Conservation (phyloP, 2,329 filamentous ascomycete genomes). For the Dactylellina drechsleri region DNA sequence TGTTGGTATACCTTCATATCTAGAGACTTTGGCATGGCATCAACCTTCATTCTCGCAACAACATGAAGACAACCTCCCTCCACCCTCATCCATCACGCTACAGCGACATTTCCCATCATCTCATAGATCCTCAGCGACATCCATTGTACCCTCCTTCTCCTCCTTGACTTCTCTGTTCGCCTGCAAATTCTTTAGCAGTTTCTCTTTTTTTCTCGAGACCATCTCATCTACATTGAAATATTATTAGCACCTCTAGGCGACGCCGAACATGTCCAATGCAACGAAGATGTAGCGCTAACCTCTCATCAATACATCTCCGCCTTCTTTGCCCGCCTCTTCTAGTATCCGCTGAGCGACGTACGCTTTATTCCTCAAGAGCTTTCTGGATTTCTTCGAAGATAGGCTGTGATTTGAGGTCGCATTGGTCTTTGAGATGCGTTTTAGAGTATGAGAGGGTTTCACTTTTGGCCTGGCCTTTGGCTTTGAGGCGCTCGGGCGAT, state of each 20-base stretch:
- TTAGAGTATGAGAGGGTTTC: conserved; percentile 39
- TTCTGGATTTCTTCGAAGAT: conserved; percentile 47
- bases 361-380: conserved; percentile 43
- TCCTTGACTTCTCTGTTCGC: conserved; percentile 33
- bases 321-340: conserved; percentile 31
- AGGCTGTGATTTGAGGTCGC: conserved; percentile 32
- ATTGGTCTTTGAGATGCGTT: conserved; percentile 39
- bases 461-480: conserved; percentile 32
- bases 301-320: conserved; percentile 41
- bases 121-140: conserved; percentile 44
- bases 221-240: conserved; percentile 22
- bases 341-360: conserved; percentile 44
- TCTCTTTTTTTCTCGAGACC: conserved; percentile 48
- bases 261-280: not conserved
- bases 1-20: too few species aligned
- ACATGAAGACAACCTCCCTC: not conserved
- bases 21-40: too few species aligned
- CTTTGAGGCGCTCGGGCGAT: conserved; percentile 32
- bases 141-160: conserved; percentile 40
- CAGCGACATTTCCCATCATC: not conserved
- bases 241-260: not conserved
- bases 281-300: conserved; percentile 13
- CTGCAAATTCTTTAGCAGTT: conserved; percentile 41
- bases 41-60: too few species aligned
- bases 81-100: not conserved